Evolutionary conservation across 1,284 basidiomycete species (phyloP).

Genomic region (Kwoniella shivajii): DNA sequence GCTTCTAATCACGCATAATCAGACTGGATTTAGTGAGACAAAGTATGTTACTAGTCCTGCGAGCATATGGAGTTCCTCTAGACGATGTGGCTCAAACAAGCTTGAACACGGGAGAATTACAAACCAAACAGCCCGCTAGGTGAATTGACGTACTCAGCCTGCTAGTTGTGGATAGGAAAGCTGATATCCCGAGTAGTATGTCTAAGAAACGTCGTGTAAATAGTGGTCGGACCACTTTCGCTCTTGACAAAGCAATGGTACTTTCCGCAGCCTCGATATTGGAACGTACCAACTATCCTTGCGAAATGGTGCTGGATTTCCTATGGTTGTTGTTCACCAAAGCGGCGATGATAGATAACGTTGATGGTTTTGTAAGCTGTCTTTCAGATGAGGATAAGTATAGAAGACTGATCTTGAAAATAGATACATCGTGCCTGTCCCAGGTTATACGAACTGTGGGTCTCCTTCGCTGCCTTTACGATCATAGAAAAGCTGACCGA

Average conservation of each 20-base stretch:
- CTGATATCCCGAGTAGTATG: constrained; percentile 7
- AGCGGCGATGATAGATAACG: constrained; percentile 26
- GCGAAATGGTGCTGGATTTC: constrained; percentile 38
- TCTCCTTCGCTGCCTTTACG: not conserved
- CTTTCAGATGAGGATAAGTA: not conserved
- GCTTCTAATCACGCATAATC: not conserved
- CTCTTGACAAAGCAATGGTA: constrained; percentile 28
- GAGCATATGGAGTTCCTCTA: constrained; percentile 30
- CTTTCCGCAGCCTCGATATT: constrained; percentile 25
- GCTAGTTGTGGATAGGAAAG: not conserved
- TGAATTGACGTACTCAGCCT: not conserved
- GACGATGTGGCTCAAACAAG: constrained; percentile 24
- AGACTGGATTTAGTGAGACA: constrained; percentile 21
- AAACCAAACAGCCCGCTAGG: constrained; percentile 25
- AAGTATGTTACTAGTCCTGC: constrained; percentile 24
- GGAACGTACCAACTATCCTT: constrained; percentile 13
- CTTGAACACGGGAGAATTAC: constrained; percentile 12
- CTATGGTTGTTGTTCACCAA: constrained; percentile 44
- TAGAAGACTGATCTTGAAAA: not conserved
- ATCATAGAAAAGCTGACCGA: not conserved
- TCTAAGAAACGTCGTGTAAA: constrained; percentile 21
- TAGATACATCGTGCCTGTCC: constrained; percentile 21
- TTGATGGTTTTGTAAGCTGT: constrained; percentile 37
- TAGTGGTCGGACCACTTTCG: constrained; percentile 2
- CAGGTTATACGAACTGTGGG: constrained; percentile 23